Evolutionary conservation across 2,329 filamentous ascomycete species (phyloP).

Genomic region (Amylocarpus encephaloides): DNA sequence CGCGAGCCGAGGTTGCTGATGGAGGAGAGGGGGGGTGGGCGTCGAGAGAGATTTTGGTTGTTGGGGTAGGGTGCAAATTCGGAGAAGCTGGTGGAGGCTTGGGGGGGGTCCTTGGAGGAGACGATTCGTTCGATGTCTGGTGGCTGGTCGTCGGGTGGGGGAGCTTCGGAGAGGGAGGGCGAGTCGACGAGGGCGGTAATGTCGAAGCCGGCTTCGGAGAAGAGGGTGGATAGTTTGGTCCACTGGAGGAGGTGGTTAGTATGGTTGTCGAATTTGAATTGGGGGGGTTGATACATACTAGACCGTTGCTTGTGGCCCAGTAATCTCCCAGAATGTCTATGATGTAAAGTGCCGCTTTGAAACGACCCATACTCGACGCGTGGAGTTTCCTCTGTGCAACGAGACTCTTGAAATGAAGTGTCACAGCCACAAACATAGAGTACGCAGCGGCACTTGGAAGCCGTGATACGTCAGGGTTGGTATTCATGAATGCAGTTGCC

Average conservation of each 20-base stretch:
- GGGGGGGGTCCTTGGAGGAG: background rate
- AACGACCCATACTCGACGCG: constrained; percentile 2
- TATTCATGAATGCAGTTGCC: constrained; percentile 12
- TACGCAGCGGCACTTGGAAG: constrained; percentile 14
- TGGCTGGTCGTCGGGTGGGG: background rate
- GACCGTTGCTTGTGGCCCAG: constrained; percentile 8
- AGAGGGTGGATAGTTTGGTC: constrained; percentile 2
- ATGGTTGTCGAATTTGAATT: too few relatives aligned
- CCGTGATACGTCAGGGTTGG: constrained; percentile 7
- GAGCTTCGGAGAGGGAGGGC: background rate
- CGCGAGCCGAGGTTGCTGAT: too few relatives aligned
- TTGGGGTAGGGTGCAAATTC: too few relatives aligned
- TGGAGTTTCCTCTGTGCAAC: constrained; percentile 13
- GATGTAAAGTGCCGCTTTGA: constrained; percentile 15
- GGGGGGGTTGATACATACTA: background rate
- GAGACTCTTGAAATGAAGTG: constrained; percentile 14
- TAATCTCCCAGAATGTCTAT: constrained; percentile 14
- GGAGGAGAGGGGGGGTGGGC: too few relatives aligned
- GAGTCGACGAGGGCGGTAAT: background rate
- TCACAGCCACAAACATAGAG: constrained; percentile 12
- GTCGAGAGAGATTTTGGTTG: too few relatives aligned
- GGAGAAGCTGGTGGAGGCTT: too few relatives aligned
- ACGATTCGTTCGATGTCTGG: constrained; percentile 8
- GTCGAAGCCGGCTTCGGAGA: constrained; percentile 1
- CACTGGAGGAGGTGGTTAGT: background rate